Conservation (phyloP, 2,329 filamentous ascomycete species). For the Epichloe typhina region DNA sequence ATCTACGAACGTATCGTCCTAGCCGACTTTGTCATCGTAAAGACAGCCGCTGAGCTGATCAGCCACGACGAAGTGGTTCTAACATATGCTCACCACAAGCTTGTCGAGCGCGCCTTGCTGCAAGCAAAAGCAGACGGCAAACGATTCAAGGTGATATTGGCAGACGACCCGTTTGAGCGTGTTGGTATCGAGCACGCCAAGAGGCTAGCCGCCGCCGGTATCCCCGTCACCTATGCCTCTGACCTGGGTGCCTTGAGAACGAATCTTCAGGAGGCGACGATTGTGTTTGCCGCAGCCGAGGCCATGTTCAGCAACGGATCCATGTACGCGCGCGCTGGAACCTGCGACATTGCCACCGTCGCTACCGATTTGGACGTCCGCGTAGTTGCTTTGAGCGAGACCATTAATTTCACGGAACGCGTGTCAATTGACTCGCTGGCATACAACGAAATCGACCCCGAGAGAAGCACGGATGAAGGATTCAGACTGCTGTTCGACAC, state of each 20-base stretch:
- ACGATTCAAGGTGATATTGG: constrained; percentile 69
- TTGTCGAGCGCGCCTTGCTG: constrained; percentile 73
- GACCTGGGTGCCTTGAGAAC: constrained; percentile 63
- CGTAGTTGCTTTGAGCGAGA: constrained; percentile 85
- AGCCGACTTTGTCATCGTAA: constrained; percentile 74
- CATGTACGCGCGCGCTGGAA: constrained; percentile 78
- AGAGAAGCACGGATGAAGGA: constrained; percentile 42
- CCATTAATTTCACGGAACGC: constrained; percentile 79
- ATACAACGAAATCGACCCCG: constrained; percentile 80
- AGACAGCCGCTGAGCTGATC: constrained; percentile 63
- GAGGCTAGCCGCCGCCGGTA: constrained; percentile 50
- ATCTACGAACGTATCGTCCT: constrained; percentile 81
- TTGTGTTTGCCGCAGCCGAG: constrained; percentile 80
- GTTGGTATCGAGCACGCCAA: constrained; percentile 50
- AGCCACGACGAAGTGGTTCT: constrained; percentile 68
- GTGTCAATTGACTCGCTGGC: constrained; percentile 87
- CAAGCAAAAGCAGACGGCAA: constrained; percentile 57
- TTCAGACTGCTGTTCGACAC: constrained; percentile 77
- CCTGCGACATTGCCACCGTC: constrained; percentile 72
- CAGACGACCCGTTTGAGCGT: constrained; percentile 53
- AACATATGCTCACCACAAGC: constrained; percentile 73
- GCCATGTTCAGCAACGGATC: constrained; percentile 93
- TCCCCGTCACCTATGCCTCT: constrained; percentile 70
- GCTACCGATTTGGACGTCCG: constrained; percentile 64
- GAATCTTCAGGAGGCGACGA: constrained; percentile 52